A percentile compares a stretch with the other conserved stretches of the same genome.
phyloP scores from a whole-genome alignment of 164 flowering plant species.

The Chimonanthus praecox region DNA sequence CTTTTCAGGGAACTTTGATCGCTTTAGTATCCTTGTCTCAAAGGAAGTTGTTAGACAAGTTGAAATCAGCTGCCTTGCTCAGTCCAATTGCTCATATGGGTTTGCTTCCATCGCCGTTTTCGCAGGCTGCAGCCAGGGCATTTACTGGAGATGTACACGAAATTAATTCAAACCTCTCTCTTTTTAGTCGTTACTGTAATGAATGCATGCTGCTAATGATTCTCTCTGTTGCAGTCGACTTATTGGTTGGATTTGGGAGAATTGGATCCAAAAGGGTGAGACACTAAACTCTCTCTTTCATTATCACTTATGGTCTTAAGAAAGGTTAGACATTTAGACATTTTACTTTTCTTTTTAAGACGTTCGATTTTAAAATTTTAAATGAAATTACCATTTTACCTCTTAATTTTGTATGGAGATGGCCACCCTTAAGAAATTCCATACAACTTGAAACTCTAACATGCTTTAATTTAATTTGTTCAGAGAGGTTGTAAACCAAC shows the following conservation, averaged over 20 bases:
- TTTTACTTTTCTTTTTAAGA: too few relatives aligned
- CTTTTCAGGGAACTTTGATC: conserved; percentile 60
- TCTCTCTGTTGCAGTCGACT: conserved; percentile 21
- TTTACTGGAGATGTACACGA: conserved; percentile 48
- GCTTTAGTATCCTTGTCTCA: conserved; percentile 65
- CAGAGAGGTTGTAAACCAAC: conserved; percentile 40
- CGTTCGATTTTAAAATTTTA: too few relatives aligned
- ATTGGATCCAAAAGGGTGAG: conserved; percentile 58
- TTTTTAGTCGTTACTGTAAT: background rate
- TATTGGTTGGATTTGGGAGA: conserved; percentile 44
- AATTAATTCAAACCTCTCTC: background rate
- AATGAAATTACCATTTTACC: too few relatives aligned
- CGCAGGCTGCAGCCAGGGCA: conserved; percentile 41
- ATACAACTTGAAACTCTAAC: background rate
- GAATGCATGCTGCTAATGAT: background rate
- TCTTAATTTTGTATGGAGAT: too few relatives aligned
- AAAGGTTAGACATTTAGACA: too few relatives aligned
- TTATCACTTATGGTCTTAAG: background rate
- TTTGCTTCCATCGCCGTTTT: conserved; percentile 45
- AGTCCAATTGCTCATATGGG: conserved; percentile 69
- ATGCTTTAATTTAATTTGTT: background rate
- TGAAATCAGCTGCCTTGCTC: conserved; percentile 66
- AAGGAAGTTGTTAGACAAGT: conserved; percentile 30
- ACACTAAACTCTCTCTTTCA: background rate
- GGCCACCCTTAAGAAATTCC: background rate